phyloP scores from a whole-genome alignment of 805 yeast genomes.

The Metschnikowia anglica region DNA sequence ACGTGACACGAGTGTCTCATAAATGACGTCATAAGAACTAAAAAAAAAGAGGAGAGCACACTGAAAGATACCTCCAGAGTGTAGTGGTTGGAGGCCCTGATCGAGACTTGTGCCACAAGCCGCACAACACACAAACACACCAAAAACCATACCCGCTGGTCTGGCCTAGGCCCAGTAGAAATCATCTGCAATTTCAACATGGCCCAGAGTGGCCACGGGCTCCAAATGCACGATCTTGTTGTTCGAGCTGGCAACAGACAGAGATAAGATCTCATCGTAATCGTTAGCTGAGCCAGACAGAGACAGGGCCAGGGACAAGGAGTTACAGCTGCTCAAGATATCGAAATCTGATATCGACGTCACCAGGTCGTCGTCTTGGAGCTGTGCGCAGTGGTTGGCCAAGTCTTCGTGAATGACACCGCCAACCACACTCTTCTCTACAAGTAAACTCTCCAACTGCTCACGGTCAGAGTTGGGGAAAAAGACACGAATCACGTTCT shows the following conservation, averaged over 20 bases:
- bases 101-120: too few species aligned
- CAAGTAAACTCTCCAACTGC: constrained; percentile 54
- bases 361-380: constrained; percentile 11
- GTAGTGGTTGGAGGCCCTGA: too few species aligned
- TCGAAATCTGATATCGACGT: constrained; percentile 19
- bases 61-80: too few species aligned
- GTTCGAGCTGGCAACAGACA: constrained; percentile 8
- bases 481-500: constrained; percentile 47
- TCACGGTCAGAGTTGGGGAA: constrained; percentile 69
- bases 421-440: constrained; percentile 57
- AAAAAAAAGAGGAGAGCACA: too few species aligned
- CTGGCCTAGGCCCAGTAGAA: constrained; percentile 17
- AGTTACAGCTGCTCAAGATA: constrained; percentile 20
- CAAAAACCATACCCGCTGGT: constrained; percentile 8
- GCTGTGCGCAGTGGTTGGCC: constrained; percentile 8
- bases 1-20: too few species aligned
- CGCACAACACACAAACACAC: background rate
- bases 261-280: constrained; percentile 17
- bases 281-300: constrained; percentile 7
- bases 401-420: constrained; percentile 49
- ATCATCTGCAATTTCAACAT: constrained; percentile 19
- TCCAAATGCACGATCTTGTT: constrained; percentile 13
- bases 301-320: constrained; percentile 18
- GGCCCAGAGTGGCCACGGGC: constrained; percentile 14
- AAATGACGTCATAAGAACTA: too few species aligned